Evolutionary conservation across 2,329 filamentous ascomycete genomes (phyloP), one percentile per base, ranked within the genome.

Genomic region (Sordariomycetes sp.): DNA sequence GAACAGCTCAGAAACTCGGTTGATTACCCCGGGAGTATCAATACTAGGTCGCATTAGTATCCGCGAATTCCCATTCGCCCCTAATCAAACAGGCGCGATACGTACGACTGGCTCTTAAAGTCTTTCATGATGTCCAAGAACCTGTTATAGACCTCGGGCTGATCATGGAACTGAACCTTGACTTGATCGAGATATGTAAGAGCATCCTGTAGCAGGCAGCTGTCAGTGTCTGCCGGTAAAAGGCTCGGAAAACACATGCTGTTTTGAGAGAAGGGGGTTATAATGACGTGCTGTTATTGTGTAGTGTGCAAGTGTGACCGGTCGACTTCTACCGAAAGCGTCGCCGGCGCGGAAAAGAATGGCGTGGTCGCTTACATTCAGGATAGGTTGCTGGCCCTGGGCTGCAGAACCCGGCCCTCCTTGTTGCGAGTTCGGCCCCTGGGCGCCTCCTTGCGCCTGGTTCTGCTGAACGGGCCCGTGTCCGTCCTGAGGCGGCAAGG

Each of bases 91-190:
- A 53, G 24, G 3, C n/a, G 22, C 28, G 5, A 32, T 57, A 79
- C 87, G 73, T 76, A 91, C 82, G 91, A 90, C 73, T 96, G 92
- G 65, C 90, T 96, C 73, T 99, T 99, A 70, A 99, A 99, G 65
- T 99, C 94, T 67, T 99, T 99, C 94, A 99, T 99, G 54, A 99
- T 99, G 64, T 99, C 94, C 52, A 99, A 74, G 65, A 99, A 97
- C 42, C 89, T 80, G 66, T 97, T 97, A 66, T 99, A 99, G 0
- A 99, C 94, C 69, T 97, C 92, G 3, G 94, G 91, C 63, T 96
- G 90, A 61, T 97, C 92, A 60, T 90, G 88, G 64, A 99, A 99
- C 66, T 96, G 91, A 32, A 97, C 91, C 72, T 99, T 99, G 62
- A 99, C 94, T 70, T 97, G 94, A 67, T 99, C 94, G 25, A 99